These are phyloP conservation scores for Phytophthora idaei DNA, from an alignment of 352 stramenopile genomes.

Conservation along the genomic window DNA sequence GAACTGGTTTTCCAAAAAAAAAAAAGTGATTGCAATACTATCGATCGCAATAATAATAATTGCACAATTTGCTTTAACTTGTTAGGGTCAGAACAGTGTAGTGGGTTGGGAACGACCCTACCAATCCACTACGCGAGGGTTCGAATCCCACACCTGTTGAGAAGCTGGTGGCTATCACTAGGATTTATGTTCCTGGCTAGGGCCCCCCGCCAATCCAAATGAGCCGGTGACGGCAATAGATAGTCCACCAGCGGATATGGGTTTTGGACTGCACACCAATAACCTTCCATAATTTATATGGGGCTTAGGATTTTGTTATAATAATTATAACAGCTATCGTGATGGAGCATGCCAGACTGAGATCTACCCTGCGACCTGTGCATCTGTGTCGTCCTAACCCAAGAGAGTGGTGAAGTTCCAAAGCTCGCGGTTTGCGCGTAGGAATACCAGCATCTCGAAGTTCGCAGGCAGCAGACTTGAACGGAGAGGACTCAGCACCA, in stretches of 20 bases:
- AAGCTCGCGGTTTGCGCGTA: too few species aligned
- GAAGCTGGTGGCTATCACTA: constrained; percentile 17
- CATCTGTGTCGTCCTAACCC: too few species aligned
- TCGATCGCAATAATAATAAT: constrained; percentile 8
- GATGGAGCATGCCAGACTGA: too few species aligned
- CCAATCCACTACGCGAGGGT: constrained; percentile 1
- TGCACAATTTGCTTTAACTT: too few species aligned
- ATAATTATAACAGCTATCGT: not conserved
- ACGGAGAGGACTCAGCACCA: not conserved
- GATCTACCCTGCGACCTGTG: too few species aligned
- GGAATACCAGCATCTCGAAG: constrained; percentile 5
- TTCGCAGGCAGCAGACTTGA: constrained; percentile 4
- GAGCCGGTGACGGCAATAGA: too few species aligned
- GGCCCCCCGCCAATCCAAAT: not conserved
- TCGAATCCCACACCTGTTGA: constrained; percentile 8
- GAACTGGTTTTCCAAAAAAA: too few species aligned
- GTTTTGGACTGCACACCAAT: too few species aligned
- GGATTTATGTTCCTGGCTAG: constrained; percentile 1
- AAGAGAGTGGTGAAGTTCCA: too few species aligned
- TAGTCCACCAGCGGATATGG: too few species aligned
- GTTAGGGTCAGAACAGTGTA: constrained; percentile 9
- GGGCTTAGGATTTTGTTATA: not conserved
- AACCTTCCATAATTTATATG: too few species aligned
- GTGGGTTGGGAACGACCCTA: constrained; percentile 13
- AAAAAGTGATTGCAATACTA: too few species aligned